These are phyloP conservation scores for Fusarium sp. DNA, from an alignment of 2,329 filamentous ascomycete species.

Conservation along the genomic window DNA sequence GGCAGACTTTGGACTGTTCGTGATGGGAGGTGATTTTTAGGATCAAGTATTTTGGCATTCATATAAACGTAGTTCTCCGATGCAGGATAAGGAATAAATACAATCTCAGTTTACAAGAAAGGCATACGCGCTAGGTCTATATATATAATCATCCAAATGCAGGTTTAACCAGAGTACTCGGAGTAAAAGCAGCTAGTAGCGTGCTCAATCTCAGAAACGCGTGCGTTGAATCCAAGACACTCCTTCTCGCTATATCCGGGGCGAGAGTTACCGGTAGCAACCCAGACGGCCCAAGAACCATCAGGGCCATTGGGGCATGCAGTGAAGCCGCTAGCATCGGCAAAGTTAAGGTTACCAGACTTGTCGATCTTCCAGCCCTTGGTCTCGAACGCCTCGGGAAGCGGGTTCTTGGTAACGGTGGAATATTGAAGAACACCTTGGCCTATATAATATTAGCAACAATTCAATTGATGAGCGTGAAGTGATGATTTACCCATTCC, in stretches of 20 bases:
- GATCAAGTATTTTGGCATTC: too few species aligned
- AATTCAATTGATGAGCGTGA: accelerated
- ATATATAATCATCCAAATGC: neutral
- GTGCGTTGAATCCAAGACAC: slow-evolving; percentile 52
- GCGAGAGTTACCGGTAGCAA: slow-evolving; percentile 42
- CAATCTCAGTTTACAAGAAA: neutral
- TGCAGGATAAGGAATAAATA: neutral
- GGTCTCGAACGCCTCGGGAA: slow-evolving; percentile 56
- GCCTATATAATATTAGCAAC: slow-evolving; percentile 46
- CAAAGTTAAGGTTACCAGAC: slow-evolving; percentile 19
- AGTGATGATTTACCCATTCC: slow-evolving; percentile 62
- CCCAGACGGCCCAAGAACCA: slow-evolving; percentile 55
- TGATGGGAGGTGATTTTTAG: too few species aligned
- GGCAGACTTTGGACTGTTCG: too few species aligned
- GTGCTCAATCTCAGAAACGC: slow-evolving; percentile 39
- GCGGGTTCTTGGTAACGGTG: slow-evolving; percentile 47
- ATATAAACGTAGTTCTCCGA: too few species aligned
- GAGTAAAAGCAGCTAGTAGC: slow-evolving; percentile 53
- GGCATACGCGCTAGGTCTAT: neutral
- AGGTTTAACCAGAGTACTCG: slow-evolving; percentile 25
- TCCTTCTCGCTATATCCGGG: slow-evolving; percentile 50
- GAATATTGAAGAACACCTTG: slow-evolving; percentile 65
- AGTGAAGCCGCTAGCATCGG: slow-evolving; percentile 49
- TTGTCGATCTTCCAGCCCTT: slow-evolving; percentile 60
- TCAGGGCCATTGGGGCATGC: slow-evolving; percentile 61